Evolutionary conservation across 192 early-diverging fungal species (phyloP).

Genomic region (Coemansia sp.): DNA sequence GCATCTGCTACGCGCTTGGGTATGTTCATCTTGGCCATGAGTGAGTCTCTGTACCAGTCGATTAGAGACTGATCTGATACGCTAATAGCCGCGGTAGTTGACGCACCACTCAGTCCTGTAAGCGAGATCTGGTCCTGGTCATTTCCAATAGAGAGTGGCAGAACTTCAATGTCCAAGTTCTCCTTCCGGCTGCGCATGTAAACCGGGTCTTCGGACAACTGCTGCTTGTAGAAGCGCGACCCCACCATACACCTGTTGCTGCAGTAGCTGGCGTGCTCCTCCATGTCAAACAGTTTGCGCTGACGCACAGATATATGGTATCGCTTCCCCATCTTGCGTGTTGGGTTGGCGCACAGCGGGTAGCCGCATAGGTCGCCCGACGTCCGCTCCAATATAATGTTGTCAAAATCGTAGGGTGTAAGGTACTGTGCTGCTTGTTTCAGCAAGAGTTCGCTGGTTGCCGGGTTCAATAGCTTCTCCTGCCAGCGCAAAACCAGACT

Average conservation of each 20-base stretch:
- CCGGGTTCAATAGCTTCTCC: slow-evolving; percentile 38
- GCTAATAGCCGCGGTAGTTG: not conserved
- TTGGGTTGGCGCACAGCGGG: slow-evolving; percentile 65
- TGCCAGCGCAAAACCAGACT: slow-evolving; percentile 38
- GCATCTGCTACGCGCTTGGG: slow-evolving; percentile 19
- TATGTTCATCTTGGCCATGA: slow-evolving; percentile 41
- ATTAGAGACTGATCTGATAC: slow-evolving; percentile 3
- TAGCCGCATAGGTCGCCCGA: slow-evolving; percentile 76
- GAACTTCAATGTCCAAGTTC: slow-evolving; percentile 19
- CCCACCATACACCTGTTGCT: slow-evolving; percentile 68
- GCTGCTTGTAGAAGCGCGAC: slow-evolving; percentile 66
- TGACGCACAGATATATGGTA: slow-evolving; percentile 70
- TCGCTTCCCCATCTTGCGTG: slow-evolving; percentile 15
- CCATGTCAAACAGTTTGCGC: slow-evolving; percentile 77
- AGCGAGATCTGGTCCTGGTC: not conserved
- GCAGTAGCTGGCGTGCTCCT: slow-evolving; percentile 68
- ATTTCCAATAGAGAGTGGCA: slow-evolving; percentile 7
- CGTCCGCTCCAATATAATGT: slow-evolving; percentile 72
- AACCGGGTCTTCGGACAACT: slow-evolving; percentile 73
- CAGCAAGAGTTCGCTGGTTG: slow-evolving; percentile 14
- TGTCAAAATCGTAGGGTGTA: slow-evolving; percentile 64
- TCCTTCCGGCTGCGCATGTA: slow-evolving; percentile 58
- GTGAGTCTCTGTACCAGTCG: slow-evolving; percentile 30
- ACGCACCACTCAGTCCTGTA: not conserved
- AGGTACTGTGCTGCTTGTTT: slow-evolving; percentile 60